Conservation (phyloP, 164 flowering plant genomes). For the Nymphaea thermarum region DNA sequence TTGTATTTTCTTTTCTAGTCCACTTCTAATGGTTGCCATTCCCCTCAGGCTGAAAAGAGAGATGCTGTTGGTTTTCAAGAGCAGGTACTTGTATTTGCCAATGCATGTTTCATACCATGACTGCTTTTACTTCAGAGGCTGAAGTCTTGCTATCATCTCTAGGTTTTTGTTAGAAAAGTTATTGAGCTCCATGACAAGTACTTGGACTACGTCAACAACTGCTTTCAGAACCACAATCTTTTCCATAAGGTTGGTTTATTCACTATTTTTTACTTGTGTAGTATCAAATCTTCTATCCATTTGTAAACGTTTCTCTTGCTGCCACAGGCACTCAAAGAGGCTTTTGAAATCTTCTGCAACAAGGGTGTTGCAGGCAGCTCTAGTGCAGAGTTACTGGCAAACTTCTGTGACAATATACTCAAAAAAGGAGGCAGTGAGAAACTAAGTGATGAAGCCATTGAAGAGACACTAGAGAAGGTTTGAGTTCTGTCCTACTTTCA, state of each 20-base stretch:
- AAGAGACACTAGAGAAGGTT: conserved; percentile 90
- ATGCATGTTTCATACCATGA: not conserved
- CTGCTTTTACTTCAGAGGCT: not conserved
- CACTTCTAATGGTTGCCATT: not conserved
- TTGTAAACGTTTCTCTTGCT: not conserved
- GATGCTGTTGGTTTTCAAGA: conserved; percentile 16
- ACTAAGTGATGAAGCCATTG: conserved; percentile 88
- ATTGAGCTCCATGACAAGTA: conserved; percentile 93
- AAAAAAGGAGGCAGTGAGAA: conserved; percentile 97
- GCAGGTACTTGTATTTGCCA: conserved; percentile 13
- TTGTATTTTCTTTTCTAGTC: too few species aligned
- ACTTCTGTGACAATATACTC: conserved; percentile 91
- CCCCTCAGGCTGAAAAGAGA: conserved; percentile 16
- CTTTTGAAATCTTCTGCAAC: conserved; percentile 88
- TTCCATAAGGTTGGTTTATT: conserved; percentile 73
- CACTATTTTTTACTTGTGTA: not conserved
- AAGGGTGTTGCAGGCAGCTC: conserved; percentile 86
- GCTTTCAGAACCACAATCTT: conserved; percentile 77
- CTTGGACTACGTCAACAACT: conserved; percentile 63
- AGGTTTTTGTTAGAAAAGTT: conserved; percentile 86
- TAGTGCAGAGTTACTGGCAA: conserved; percentile 84
- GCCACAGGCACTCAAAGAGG: conserved; percentile 78
- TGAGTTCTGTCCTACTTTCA: not conserved
- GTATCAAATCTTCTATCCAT: not conserved
- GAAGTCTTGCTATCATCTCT: conserved; percentile 4